Evolutionary conservation across 208 protist genomes (phyloP).

Genomic region (Acanthamoeba quina): DNA sequence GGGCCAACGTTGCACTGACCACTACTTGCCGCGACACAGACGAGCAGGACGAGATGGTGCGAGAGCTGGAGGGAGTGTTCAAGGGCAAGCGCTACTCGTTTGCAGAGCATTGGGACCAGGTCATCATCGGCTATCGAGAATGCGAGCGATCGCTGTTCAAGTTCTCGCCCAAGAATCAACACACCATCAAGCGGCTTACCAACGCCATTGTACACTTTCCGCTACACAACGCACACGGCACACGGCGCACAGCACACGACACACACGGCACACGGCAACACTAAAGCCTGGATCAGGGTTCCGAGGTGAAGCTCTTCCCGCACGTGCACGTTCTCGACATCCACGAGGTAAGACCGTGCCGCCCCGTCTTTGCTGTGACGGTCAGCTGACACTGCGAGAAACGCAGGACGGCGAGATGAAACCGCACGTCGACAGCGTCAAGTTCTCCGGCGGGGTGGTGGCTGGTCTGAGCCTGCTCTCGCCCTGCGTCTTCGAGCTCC

Average conservation of each 20-base stretch:
- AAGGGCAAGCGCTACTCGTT: constrained; percentile 67
- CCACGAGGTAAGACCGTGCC: constrained; percentile 1
- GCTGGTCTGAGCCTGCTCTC: constrained; percentile 60
- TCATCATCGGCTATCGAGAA: constrained; percentile 69
- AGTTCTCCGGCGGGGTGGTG: constrained; percentile 64
- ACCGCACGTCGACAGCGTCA: constrained; percentile 67
- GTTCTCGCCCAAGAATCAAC: constrained; percentile 60
- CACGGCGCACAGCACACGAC: no score
- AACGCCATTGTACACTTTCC: neutral
- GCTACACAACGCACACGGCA: neutral
- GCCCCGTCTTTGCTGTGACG: no score
- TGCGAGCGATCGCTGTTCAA: constrained; percentile 54
- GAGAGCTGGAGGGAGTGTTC: constrained; percentile 43
- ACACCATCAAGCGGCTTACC: constrained; percentile 18
- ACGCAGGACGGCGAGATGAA: constrained; percentile 62
- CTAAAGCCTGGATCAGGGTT: neutral
- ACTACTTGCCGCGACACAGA: neutral
- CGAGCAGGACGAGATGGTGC: constrained; percentile 45
- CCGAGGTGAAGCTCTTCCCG: constrained; percentile 15
- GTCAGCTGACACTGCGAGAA: neutral
- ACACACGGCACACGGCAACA: no score
- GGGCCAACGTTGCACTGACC: neutral
- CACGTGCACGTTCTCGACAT: constrained; percentile 72
- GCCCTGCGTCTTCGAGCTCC: constrained; percentile 56
- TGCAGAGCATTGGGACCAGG: constrained; percentile 68